Percentiles rank a stretch among this genome's conserved stretches.
Evolutionary conservation across 768 basidiomycete genomes (phyloP).

Genomic region (Lepiota brunneoincarnata): DNA sequence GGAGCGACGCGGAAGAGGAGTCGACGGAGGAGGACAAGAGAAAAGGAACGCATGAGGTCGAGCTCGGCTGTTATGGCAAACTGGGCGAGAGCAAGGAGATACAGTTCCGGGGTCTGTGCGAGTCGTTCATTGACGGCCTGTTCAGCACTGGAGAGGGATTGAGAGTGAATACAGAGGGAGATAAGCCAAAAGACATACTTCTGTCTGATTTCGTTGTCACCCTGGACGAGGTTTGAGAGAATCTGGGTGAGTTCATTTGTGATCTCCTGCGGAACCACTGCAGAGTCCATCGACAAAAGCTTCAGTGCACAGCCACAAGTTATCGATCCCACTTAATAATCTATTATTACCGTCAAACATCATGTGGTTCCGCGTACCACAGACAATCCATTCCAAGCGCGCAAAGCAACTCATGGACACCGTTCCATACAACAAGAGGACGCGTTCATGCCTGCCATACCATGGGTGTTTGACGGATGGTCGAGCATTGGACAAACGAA

Average conservation of each 20-base stretch:
- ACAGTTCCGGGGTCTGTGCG: constrained; percentile 74
- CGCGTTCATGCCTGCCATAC: too few species aligned
- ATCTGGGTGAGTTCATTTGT: constrained; percentile 79
- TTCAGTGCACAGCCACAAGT: too few species aligned
- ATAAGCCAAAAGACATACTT: constrained; percentile 39
- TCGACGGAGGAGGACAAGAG: constrained; percentile 75
- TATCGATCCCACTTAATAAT: too few species aligned
- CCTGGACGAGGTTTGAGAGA: constrained; percentile 79
- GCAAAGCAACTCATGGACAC: too few species aligned
- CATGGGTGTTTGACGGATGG: too few species aligned
- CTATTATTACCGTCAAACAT: too few species aligned
- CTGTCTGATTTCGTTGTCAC: constrained; percentile 79
- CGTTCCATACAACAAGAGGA: too few species aligned
- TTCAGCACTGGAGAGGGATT: constrained; percentile 52
- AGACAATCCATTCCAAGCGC: too few species aligned
- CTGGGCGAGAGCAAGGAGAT: constrained; percentile 75
- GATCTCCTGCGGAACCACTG: constrained; percentile 63
- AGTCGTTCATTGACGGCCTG: constrained; percentile 80
- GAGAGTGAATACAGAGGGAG: background rate
- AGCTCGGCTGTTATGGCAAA: constrained; percentile 76
- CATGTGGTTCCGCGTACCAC: too few species aligned
- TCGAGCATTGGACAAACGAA: too few species aligned
- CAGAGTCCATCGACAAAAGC: constrained; percentile 33
- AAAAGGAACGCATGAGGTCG: constrained; percentile 86
- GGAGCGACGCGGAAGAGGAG: constrained; percentile 68